Evolutionary conservation across 176 grass and related monocot genomes (phyloP).

Genomic region (Bonia amplexicaulis): DNA sequence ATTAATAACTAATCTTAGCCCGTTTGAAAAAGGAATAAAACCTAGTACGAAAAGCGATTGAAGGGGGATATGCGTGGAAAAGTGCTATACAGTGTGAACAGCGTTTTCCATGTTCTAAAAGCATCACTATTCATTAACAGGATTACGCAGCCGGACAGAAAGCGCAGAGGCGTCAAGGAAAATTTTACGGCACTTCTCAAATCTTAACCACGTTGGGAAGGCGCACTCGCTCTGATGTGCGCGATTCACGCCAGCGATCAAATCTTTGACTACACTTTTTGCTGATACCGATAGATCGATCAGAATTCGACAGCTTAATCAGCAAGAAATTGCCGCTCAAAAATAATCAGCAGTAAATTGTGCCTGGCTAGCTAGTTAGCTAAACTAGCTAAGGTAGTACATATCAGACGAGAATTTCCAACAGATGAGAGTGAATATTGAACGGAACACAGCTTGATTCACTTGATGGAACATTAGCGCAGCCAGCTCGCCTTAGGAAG

Average conservation of each 20-base stretch:
- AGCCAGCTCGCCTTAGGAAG: too few species aligned
- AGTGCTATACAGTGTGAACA: slow-evolving; percentile 25
- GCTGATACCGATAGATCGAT: not conserved
- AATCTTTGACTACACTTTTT: slow-evolving; percentile 4
- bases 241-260: not conserved
- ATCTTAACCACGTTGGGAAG: slow-evolving; percentile 3
- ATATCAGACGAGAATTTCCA: not conserved
- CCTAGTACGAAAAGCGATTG: not conserved
- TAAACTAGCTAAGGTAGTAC: not conserved
- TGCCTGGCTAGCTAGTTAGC: too few species aligned
- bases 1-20: not conserved
- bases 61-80: not conserved
- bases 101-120: slow-evolving; percentile 19
- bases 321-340: not conserved
- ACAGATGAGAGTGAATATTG: not conserved
- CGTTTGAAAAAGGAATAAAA: not conserved
- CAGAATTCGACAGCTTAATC: not conserved
- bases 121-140: slow-evolving; percentile 26
- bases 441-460: not conserved
- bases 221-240: not conserved
- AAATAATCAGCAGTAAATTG: not conserved
- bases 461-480: too few species aligned
- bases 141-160: slow-evolving; percentile 18
- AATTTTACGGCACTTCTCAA: not conserved
- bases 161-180: not conserved